Conservation (phyloP, 202 grass and related monocot species). For the Zizania palustris region DNA sequence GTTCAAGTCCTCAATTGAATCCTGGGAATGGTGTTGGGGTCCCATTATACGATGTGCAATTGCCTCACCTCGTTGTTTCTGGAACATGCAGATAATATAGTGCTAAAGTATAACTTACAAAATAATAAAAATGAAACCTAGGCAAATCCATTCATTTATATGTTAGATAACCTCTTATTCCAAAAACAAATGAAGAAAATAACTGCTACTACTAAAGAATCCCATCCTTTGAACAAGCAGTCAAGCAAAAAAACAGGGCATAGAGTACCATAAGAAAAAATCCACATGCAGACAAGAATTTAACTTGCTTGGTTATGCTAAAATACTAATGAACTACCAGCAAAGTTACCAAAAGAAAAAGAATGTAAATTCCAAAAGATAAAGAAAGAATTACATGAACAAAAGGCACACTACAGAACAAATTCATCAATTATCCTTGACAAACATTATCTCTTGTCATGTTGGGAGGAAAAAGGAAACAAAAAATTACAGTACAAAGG, state of each 20-base stretch:
- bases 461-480: neutral
- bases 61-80: slow-evolving; percentile 64
- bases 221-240: slow-evolving; percentile 1
- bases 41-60: slow-evolving; percentile 81
- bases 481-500: neutral
- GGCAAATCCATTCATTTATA: neutral
- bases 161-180: neutral
- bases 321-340: neutral
- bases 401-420: neutral
- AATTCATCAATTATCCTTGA: slow-evolving; percentile 2
- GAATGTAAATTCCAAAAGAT: neutral
- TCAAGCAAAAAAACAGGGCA: slow-evolving; percentile 6
- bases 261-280: neutral
- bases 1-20: slow-evolving; percentile 75
- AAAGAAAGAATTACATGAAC: neutral
- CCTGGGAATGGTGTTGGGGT: slow-evolving; percentile 68
- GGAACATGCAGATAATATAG: slow-evolving; percentile 41
- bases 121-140: slow-evolving; percentile 12
- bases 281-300: neutral
- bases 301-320: neutral
- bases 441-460: slow-evolving; percentile 12
- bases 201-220: slow-evolving; percentile 15
- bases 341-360: neutral
- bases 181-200: neutral
- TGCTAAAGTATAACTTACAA: slow-evolving; percentile 19